Evolutionary conservation across 2,329 filamentous ascomycete genomes (phyloP).

Genomic region (Zasmidium angulare): DNA sequence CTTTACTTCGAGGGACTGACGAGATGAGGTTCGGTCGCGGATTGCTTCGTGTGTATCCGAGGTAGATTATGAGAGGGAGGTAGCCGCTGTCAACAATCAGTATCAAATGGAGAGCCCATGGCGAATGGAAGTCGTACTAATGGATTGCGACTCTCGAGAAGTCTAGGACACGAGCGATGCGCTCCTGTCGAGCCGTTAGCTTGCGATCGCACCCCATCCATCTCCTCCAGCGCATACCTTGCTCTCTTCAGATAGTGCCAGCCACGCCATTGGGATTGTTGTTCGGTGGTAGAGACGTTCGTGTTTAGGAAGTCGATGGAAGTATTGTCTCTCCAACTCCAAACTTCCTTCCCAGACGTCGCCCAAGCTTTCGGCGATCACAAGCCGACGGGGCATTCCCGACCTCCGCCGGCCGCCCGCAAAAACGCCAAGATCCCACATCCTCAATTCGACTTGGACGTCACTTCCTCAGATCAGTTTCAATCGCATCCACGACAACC

Average conservation of each 20-base stretch:
- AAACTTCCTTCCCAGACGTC: slow-evolving; percentile 8
- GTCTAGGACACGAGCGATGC: slow-evolving; percentile 95
- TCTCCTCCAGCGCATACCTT: slow-evolving; percentile 62
- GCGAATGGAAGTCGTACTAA: slow-evolving; percentile 62
- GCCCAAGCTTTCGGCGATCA: background rate
- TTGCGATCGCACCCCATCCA: slow-evolving; percentile 5
- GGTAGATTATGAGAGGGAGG: slow-evolving; percentile 92
- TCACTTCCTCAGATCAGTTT: slow-evolving; percentile 2
- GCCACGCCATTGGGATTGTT: slow-evolving; percentile 26
- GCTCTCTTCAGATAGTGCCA: slow-evolving; percentile 88
- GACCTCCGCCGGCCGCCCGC: slow-evolving; percentile 4
- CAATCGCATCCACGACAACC: slow-evolving; percentile 43
- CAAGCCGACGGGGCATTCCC: slow-evolving; percentile 4
- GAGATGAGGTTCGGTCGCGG: slow-evolving; percentile 79
- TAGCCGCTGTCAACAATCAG: slow-evolving; percentile 69
- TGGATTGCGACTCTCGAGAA: slow-evolving; percentile 90
- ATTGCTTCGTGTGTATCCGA: slow-evolving; percentile 93
- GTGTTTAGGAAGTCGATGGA: background rate
- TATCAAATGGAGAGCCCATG: background rate
- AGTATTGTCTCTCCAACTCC: slow-evolving; percentile 3
- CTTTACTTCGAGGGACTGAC: slow-evolving; percentile 39
- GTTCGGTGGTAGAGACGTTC: background rate
- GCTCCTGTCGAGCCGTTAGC: slow-evolving; percentile 65
- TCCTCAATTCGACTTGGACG: slow-evolving; percentile 7
- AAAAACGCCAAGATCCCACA: slow-evolving; percentile 3